A percentile compares a stretch with the other conserved stretches of the same genome.
These are phyloP conservation scores for Gonium pectorale DNA, from an alignment of 139 green algal genomes.

Conservation along the genomic window DNA sequence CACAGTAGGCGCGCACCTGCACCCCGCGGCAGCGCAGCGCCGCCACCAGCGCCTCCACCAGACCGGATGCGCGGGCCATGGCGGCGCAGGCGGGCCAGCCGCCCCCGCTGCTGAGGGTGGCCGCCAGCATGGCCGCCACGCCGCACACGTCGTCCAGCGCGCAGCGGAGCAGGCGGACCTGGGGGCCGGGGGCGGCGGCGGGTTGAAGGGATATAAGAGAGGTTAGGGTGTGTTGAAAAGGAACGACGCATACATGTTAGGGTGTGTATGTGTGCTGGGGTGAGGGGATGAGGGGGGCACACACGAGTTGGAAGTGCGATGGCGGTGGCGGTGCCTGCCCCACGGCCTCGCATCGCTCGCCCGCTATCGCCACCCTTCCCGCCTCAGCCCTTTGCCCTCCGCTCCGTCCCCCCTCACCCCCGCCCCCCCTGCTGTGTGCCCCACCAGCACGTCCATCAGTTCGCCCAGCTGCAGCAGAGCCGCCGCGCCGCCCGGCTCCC, in stretches of 20 bases:
- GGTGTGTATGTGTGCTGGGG: no score
- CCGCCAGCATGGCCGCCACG: conserved; percentile 14
- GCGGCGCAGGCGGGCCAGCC: conserved; percentile 19
- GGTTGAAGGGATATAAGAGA: no score
- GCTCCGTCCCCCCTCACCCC: background rate
- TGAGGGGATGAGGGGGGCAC: no score
- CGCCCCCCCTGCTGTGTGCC: background rate
- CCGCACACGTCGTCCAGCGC: background rate
- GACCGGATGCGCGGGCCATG: background rate
- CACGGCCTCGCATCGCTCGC: no score
- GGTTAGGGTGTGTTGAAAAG: no score
- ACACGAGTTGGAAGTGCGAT: no score
- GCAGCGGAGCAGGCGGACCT: conserved; percentile 21
- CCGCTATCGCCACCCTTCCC: no score
- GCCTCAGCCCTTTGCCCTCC: no score
- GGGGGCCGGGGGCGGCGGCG: no score
- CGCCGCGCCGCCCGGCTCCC: conserved; percentile 2
- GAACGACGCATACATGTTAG: no score
- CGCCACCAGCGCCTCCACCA: conserved; percentile 37
- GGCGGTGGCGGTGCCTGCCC: no score
- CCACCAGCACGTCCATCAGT: conserved; percentile 10
- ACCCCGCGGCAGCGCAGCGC: background rate
- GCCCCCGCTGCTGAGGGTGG: conserved; percentile 7
- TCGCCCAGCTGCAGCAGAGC: conserved; percentile 14
- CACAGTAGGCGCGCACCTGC: conserved; percentile 33